Evolutionary conservation across 1,284 basidiomycete genomes (phyloP), one percentile per base, ranked within the genome.

Genomic region (Ceraceosorus guamensis): DNA sequence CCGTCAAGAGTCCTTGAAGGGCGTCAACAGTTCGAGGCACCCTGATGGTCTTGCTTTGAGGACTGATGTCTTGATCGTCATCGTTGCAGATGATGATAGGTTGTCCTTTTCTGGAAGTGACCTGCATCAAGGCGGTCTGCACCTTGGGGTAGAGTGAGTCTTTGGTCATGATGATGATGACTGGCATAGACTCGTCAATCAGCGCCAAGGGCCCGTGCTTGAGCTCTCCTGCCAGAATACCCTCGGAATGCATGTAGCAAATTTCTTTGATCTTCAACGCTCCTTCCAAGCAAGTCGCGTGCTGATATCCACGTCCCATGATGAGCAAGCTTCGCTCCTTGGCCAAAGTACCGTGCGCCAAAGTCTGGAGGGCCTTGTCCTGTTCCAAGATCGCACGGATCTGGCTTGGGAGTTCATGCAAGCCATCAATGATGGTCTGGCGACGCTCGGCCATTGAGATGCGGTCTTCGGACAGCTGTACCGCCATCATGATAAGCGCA

Each of bases 201-300:
- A 98, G 81, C 53, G 95, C 93, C 55, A 98, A 85, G 53, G 95
- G 95, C 51, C 95, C 95, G 78, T 99, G 95, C 82, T 98, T 98
- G 68, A 98, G 83, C 81, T 99, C 95, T 69, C 93, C 93, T 43
- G 93, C 93, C 55, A 98, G 85, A 77, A 98, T 96, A 32, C 78
- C 78, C 61, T 79, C 78, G 32, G 76, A 77, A 66, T 78, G 77
- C 77, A 78, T 78, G 64, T 76, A 78, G 67, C 79, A 80, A 77
- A 97, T 91, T 82, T 98, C 95, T 82, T 99, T 99, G 82, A 99
- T 98, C 83, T 99, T 99, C 68, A 99, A 81, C 2, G 95, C 95
- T 63, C 91, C 95, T 79, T 99, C 95, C 55, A 99, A 83, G 78
- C 92, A 97, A 14, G 95, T 98, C 8, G 95, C 93, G 71, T 78